Conservation (phyloP, 805 yeast genomes). For the Candida vaughaniae region DNA sequence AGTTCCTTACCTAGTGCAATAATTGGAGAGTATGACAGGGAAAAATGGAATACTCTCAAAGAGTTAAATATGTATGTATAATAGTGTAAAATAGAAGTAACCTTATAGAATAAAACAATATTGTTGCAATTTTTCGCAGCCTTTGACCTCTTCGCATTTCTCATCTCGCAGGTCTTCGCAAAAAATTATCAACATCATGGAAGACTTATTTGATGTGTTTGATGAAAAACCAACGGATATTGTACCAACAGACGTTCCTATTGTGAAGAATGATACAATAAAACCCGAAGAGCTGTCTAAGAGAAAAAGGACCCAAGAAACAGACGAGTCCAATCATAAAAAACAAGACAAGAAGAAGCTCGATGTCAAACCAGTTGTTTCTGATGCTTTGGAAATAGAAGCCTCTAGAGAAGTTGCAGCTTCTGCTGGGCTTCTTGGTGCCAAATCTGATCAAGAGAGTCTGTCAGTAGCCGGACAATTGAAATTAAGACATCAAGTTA, state of each 20-base stretch:
- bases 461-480: constrained; percentile 35
- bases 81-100: constrained; percentile 3
- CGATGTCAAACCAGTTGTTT: constrained; percentile 68
- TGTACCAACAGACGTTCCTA: constrained; percentile 24
- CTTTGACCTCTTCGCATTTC: background rate
- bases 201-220: constrained; percentile 64
- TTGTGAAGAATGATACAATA: background rate
- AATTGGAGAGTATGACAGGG: constrained; percentile 64
- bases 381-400: constrained; percentile 84
- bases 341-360: constrained; percentile 25
- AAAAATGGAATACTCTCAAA: constrained; percentile 60
- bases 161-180: too few relatives aligned
- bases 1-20: constrained; percentile 55
- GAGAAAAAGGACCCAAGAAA: constrained; percentile 1
- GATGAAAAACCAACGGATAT: constrained; percentile 49
- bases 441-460: constrained; percentile 5
- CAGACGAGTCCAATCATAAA: background rate
- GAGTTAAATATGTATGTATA: constrained; percentile 20
- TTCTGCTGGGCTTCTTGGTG: constrained; percentile 63
- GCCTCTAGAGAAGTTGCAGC: constrained; percentile 87
- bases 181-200: constrained; percentile 16
- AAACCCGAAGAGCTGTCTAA: constrained; percentile 8
- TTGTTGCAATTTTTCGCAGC: background rate
- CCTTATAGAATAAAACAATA: too few relatives aligned
- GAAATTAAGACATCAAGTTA: constrained; percentile 84